Conservation (phyloP, 2,329 filamentous ascomycete species). For the Colletotrichum tamarilloi region DNA sequence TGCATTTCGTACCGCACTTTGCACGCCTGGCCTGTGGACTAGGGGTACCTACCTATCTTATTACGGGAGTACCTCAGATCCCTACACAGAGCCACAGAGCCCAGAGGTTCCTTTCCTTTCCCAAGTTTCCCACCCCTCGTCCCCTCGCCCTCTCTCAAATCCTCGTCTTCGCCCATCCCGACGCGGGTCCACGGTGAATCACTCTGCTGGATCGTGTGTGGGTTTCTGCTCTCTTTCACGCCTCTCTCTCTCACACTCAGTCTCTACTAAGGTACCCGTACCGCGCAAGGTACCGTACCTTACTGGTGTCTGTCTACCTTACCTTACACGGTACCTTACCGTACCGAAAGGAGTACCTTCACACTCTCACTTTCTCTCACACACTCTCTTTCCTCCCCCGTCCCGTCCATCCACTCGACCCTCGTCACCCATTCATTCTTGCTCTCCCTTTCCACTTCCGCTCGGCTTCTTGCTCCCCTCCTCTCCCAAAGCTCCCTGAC, state of each 20-base stretch:
- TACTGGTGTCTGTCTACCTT: neutral
- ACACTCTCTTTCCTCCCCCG: slow-evolving; percentile 8
- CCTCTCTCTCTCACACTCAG: neutral
- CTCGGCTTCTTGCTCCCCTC: slow-evolving; percentile 11
- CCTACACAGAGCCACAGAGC: neutral
- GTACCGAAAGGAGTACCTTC: neutral
- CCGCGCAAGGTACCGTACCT: too few relatives aligned
- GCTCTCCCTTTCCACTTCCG: slow-evolving; percentile 14
- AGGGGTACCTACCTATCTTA: slow-evolving; percentile 16
- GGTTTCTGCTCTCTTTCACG: slow-evolving; percentile 25
- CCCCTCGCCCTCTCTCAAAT: neutral
- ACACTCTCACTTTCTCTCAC: slow-evolving; percentile 10
- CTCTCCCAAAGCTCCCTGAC: slow-evolving; percentile 19
- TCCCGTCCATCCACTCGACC: neutral
- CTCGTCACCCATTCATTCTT: slow-evolving; percentile 14
- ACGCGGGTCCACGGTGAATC: slow-evolving; percentile 31
- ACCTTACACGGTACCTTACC: neutral
- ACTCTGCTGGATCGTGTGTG: slow-evolving; percentile 32
- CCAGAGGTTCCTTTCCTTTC: neutral
- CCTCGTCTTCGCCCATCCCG: slow-evolving; percentile 34
- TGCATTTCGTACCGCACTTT: slow-evolving; percentile 1
- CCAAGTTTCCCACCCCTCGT: slow-evolving; percentile 5
- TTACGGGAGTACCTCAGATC: slow-evolving; percentile 2
- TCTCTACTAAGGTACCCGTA: too few relatives aligned
- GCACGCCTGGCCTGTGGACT: slow-evolving; percentile 23